phyloP scores from a whole-genome alignment of 164 flowering plant species.

The Nelumbo lutea region DNA sequence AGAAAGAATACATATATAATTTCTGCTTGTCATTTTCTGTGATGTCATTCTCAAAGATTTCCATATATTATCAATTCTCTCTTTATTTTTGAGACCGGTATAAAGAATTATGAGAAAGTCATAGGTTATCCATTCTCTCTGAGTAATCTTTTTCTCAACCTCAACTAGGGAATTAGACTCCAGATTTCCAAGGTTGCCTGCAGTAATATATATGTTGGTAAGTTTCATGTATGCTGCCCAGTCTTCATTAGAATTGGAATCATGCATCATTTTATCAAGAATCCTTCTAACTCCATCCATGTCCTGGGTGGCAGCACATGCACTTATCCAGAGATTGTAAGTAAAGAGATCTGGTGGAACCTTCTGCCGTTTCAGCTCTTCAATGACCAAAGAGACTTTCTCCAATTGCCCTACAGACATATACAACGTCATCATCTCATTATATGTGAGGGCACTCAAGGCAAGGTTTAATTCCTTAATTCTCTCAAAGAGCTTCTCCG shows the following conservation, averaged over 20 bases:
- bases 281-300: slow-evolving; percentile 52
- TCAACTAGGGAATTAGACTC: slow-evolving; percentile 44
- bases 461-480: slow-evolving; percentile 46
- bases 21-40: slow-evolving; percentile 72
- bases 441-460: slow-evolving; percentile 62
- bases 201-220: slow-evolving; percentile 46
- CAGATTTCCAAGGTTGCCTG: slow-evolving; percentile 42
- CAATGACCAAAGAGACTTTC: slow-evolving; percentile 60
- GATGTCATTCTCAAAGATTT: slow-evolving; percentile 63
- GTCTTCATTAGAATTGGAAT: slow-evolving; percentile 38
- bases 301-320: slow-evolving; percentile 68
- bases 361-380: slow-evolving; percentile 52
- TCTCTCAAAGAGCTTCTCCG: slow-evolving; percentile 55
- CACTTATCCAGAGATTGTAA: slow-evolving; percentile 84
- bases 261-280: slow-evolving; percentile 61
- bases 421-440: slow-evolving; percentile 94
- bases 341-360: slow-evolving; percentile 74
- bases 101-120: slow-evolving; percentile 74
- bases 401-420: slow-evolving; percentile 78
- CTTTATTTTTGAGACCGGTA: slow-evolving; percentile 64
- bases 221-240: slow-evolving; percentile 64
- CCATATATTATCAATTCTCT: slow-evolving; percentile 72
- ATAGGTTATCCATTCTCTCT: slow-evolving; percentile 82
- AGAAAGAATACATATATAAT: slow-evolving; percentile 55
- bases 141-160: slow-evolving; percentile 52